Percentiles rank a stretch among this genome's conserved stretches.
phyloP scores from a whole-genome alignment of 2,329 filamentous ascomycete genomes.

The Hymenoscyphus infarciens region DNA sequence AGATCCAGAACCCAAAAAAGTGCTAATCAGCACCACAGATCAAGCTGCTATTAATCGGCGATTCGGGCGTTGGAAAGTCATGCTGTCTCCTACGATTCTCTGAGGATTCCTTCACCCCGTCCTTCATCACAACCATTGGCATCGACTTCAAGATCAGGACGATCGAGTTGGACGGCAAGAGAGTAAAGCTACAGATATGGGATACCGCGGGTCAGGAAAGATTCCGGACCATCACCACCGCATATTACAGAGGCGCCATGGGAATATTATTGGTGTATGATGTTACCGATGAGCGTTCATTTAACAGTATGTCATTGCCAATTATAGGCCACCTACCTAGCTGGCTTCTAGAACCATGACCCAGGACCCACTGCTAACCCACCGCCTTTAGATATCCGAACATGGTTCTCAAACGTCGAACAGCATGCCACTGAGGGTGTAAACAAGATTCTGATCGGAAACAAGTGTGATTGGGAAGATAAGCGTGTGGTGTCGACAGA shows the following conservation, averaged over 20 bases:
- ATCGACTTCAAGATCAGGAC: conserved; percentile 99
- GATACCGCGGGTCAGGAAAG: conserved; percentile 97
- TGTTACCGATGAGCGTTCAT: conserved; percentile 98
- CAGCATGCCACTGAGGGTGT: conserved; percentile 98
- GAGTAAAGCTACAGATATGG: conserved; percentile 99
- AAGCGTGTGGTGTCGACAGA: conserved; percentile 93
- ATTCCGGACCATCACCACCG: conserved; percentile 97
- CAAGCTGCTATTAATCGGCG: conserved; percentile 99
- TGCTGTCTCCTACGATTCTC: conserved; percentile 97
- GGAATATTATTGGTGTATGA: conserved; percentile 97
- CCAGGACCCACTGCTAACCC: conserved; percentile 4
- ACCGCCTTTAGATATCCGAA: conserved; percentile 75
- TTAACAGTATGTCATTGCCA: conserved; percentile 68
- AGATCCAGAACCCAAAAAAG: not conserved
- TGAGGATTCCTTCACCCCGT: conserved; percentile 98
- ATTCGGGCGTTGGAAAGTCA: conserved; percentile 99
- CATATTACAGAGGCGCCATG: conserved; percentile 98
- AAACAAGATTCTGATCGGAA: conserved; percentile 99
- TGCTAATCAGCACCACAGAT: conserved; percentile 41
- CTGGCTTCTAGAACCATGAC: conserved; percentile 2
- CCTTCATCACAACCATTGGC: conserved; percentile 99
- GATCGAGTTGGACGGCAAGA: conserved; percentile 97
- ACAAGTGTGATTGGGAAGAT: conserved; percentile 99
- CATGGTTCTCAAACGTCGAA: conserved; percentile 99
- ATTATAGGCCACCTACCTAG: not conserved